A percentile compares a stretch with the other conserved stretches of the same genome.
These are phyloP conservation scores for Syzygium malaccense DNA, from an alignment of 441 rosid species.

Conservation along the genomic window DNA sequence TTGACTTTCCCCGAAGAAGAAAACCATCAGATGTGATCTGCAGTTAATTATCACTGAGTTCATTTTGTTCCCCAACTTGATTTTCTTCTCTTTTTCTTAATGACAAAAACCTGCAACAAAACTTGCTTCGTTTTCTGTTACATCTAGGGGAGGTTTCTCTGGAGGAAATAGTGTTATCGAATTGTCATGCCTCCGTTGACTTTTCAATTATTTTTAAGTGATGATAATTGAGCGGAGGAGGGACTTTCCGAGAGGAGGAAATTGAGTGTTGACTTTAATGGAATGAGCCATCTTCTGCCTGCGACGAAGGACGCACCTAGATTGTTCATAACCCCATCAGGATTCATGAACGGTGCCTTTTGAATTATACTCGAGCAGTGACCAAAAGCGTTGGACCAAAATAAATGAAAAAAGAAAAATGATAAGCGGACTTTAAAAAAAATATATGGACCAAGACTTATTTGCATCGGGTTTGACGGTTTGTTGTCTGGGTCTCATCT, in stretches of 20 bases:
- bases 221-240: background rate
- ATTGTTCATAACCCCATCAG: background rate
- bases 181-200: background rate
- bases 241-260: background rate
- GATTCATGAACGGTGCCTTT: background rate
- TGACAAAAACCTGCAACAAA: background rate
- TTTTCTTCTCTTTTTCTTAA: background rate
- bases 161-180: background rate
- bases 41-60: background rate
- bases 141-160: background rate
- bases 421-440: too few species aligned
- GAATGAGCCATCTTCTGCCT: background rate
- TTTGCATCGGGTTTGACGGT: too few species aligned
- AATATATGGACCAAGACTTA: too few species aligned
- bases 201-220: background rate
- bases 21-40: background rate
- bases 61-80: background rate
- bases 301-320: background rate
- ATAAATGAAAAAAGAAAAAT: background rate
- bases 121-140: background rate
- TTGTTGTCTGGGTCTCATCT: too few species aligned
- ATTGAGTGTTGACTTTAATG: background rate
- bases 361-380: background rate
- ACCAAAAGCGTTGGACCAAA: too few species aligned
- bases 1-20: background rate